phyloP scores from a whole-genome alignment of 352 stramenopile species.

The Phytophthora hybrid region DNA sequence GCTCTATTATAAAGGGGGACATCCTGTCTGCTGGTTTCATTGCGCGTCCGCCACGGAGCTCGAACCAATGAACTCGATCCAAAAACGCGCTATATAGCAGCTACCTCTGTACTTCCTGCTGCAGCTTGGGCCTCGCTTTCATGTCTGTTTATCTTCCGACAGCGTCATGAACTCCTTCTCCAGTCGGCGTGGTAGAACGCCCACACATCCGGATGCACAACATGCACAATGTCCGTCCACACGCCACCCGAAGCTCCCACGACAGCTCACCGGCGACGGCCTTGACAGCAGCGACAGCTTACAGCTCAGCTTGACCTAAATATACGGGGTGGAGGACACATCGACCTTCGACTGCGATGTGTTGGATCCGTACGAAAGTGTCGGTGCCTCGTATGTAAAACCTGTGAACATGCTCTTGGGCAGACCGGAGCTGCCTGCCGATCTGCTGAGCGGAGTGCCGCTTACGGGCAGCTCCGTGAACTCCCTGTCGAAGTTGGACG shows the following conservation, averaged over 20 bases:
- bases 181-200: no score
- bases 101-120: conserved; percentile 28
- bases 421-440: conserved; percentile 58
- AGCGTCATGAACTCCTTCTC: conserved; percentile 15
- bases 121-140: conserved; percentile 19
- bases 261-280: conserved; percentile 10
- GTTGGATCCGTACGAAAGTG: conserved; percentile 86
- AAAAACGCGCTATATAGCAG: conserved; percentile 31
- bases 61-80: conserved; percentile 18
- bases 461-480: conserved; percentile 90
- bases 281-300: conserved; percentile 25
- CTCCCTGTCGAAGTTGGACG: conserved; percentile 92
- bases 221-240: conserved; percentile 20
- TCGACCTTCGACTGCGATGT: conserved; percentile 90
- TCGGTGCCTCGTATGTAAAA: conserved; percentile 89
- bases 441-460: conserved; percentile 82
- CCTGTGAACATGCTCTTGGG: conserved; percentile 88
- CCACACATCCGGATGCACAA: conserved; percentile 24
- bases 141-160: conserved; percentile 11
- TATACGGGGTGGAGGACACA: conserved; percentile 86
- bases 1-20: conserved; percentile 47
- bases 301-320: conserved; percentile 60
- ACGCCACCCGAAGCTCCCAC: conserved; percentile 9
- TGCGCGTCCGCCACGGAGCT: conserved; percentile 9
- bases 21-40: conserved; percentile 25